These are phyloP conservation scores for Cyanidium caldarium DNA, from an alignment of 23 red algal genomes.

Conservation along the genomic window DNA sequence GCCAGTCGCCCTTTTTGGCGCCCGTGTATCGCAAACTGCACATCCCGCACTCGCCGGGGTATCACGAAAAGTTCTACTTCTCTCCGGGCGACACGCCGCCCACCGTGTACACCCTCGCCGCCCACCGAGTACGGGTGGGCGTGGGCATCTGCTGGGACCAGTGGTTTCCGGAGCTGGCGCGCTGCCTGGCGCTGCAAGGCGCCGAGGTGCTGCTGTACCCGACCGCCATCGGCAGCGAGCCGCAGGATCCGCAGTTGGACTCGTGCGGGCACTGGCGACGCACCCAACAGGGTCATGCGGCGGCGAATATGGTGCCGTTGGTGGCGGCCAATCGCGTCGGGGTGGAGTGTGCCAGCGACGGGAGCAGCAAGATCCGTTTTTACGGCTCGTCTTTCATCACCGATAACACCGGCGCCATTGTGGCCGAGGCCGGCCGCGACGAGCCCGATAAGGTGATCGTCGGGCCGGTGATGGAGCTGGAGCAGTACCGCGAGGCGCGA, in stretches of 20 bases:
- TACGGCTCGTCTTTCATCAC: slow-evolving; percentile 82
- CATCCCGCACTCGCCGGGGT: slow-evolving; percentile 78
- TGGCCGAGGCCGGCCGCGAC: slow-evolving; percentile 35
- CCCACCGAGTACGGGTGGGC: slow-evolving; percentile 20
- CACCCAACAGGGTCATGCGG: slow-evolving; percentile 73
- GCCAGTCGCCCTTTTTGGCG: not conserved
- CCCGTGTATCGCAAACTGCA: slow-evolving; percentile 77
- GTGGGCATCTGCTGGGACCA: slow-evolving; percentile 91
- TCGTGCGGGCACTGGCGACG: slow-evolving; percentile 70
- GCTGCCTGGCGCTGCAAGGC: slow-evolving; percentile 54
- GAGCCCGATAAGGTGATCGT: slow-evolving; percentile 27
- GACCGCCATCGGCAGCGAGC: slow-evolving; percentile 81
- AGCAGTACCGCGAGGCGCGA: slow-evolving; percentile 31
- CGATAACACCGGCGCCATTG: slow-evolving; percentile 49
- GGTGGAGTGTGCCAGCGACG: slow-evolving; percentile 21
- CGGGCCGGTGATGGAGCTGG: slow-evolving; percentile 38
- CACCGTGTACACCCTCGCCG: slow-evolving; percentile 41
- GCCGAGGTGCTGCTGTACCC: slow-evolving; percentile 84
- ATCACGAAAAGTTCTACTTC: slow-evolving; percentile 94
- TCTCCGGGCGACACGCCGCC: slow-evolving; percentile 72
- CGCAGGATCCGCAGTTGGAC: slow-evolving; percentile 60
- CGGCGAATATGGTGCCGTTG: slow-evolving; percentile 75
- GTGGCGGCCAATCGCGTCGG: slow-evolving; percentile 74
- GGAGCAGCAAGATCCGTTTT: slow-evolving; percentile 12
- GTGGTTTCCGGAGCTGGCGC: slow-evolving; percentile 92